A percentile compares a stretch with the other conserved stretches of the same genome.
These are phyloP conservation scores for Lentithecium fluviatile DNA, from an alignment of 495 filamentous ascomycete species.

Conservation along the genomic window DNA sequence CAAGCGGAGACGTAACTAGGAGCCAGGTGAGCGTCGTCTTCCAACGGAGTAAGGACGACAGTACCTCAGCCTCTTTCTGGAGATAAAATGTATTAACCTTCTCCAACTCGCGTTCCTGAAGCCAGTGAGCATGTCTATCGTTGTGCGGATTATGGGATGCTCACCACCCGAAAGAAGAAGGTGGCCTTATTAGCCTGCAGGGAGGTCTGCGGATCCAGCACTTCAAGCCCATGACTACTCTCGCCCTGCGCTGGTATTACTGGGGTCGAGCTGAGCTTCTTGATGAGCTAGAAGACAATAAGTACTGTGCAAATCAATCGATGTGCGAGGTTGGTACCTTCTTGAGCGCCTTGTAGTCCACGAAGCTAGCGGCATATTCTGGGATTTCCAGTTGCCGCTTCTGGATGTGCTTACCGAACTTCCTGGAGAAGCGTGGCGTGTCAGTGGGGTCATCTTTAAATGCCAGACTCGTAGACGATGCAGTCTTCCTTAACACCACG, in stretches of 20 bases:
- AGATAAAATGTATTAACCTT: slow-evolving; percentile 98
- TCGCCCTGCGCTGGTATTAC: slow-evolving; percentile 73
- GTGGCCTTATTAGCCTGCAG: slow-evolving; percentile 96
- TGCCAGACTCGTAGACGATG: slow-evolving; percentile 30
- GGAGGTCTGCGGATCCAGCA: slow-evolving; percentile 76
- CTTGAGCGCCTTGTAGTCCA: slow-evolving; percentile 98
- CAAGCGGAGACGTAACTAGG: slow-evolving; percentile 84
- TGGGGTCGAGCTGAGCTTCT: slow-evolving; percentile 89
- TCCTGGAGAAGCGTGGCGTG: slow-evolving; percentile 58
- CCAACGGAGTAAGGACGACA: slow-evolving; percentile 15
- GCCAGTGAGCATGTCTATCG: slow-evolving; percentile 1
- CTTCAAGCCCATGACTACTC: slow-evolving; percentile 48
- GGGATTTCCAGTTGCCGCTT: slow-evolving; percentile 97
- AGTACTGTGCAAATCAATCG: not conserved
- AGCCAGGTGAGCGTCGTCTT: not conserved
- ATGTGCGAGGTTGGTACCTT: slow-evolving; percentile 59
- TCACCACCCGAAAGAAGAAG: slow-evolving; percentile 95
- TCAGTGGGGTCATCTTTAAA: slow-evolving; percentile 35
- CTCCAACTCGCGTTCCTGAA: slow-evolving; percentile 92
- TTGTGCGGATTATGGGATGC: slow-evolving; percentile 29
- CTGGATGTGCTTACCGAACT: slow-evolving; percentile 99
- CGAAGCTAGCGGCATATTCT: slow-evolving; percentile 98
- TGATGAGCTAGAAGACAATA: slow-evolving; percentile 74
- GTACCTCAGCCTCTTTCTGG: slow-evolving; percentile 95
- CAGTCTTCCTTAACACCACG: slow-evolving; percentile 18